Base-by-base conservation (phyloP, 495 filamentous ascomycete genomes). In the Aspergillus funiculosus region DNA sequence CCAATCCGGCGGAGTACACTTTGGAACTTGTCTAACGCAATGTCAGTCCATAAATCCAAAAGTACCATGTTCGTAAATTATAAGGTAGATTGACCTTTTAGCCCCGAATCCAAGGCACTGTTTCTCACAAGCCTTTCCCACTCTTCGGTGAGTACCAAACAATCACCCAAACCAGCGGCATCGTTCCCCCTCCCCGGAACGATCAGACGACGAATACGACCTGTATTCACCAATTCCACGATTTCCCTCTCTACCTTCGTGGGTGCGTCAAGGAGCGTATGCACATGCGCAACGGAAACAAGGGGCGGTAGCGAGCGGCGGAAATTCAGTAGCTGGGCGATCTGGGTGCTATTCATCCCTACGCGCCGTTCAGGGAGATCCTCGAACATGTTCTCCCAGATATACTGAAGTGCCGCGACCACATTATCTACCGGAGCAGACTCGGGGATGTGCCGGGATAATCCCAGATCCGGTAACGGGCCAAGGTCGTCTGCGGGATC, bases 231-330 rank as follows among this genome's bases (percentile, higher is more conserved):
- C 15, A 89, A 62, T 40, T 81, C 74, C 15, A 80, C 79, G 19
- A 90, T 75, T 60, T 88, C 87, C 36, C 83, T 72, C 63, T 94
- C 89, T 3, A 80, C 80, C 32, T 70, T 71, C 4, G 87, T 89
- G 1, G 84, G 78, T 6, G 79, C 78, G 41, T 73, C 66, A 13
- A 82, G 64, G 6, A 89, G 53, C 0, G 81, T 79, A 59, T 86
- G 82, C 4, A 92, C 58, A 66, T 94, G 86, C 18, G 82, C 74
- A 5, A 85, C 68, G 0, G 80, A 86, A 13, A 82, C 82, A 15
- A 87, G 70, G 0, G 81, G 81, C 22, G 88, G 88, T 22, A 94
- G 59, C 9, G 67, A 72, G 18, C 64, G 67, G 15, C 86, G 77
- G 54, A 80, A 78, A 49, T 84, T 84, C 35, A 91, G 70, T 1